Base-by-base conservation (phyloP, 305 asterid genomes). In the Stenogyne calaminthoides region DNA sequence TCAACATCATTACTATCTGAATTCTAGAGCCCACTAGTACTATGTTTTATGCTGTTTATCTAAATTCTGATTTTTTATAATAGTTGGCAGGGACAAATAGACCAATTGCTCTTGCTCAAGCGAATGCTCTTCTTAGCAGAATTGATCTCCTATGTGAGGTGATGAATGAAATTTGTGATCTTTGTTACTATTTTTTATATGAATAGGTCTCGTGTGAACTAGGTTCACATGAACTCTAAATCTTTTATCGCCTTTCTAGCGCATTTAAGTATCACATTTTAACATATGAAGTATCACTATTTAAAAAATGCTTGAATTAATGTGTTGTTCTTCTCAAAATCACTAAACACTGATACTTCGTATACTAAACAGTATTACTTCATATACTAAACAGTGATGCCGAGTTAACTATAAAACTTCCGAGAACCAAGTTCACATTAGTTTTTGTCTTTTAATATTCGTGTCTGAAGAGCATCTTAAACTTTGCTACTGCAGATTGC, bases 31-130 rank as follows among this genome's bases (percentile, higher is more conserved):
- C 58, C 9, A 16, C 51, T 19, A 65, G 12, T 72, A 60, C 32
- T 27, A 46, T 25, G 19, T 66, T 60, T n/a, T 62, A 52, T 19
- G 34, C 20, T 72, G 12, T 73, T 46, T 67, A 39, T 52, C 57
- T 52, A 59, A 60, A 37, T 47, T 9, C 49, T 39, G 44, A 29
- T 77, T 63, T 56, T 47, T 46, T 59, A 18, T 63, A 64, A 54
- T 86, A 90, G 99, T 82, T 95, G 84, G 97, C 98, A 22, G 98
- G 99, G 81, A 81, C 93, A 77, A 95, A 90, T 80, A 87, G 97
- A 73, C 98, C 96, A 71, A 80, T 95, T 69, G 99, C 98, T 71
- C 98, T 95, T 83, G 99, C 98, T 77, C 95, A 89, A 83, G 99
- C 98, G 44, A 95, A 95, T 90, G 98, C 99, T 75, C 67, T 80